A percentile compares a stretch with the other conserved stretches of the same genome.
Conservation (phyloP, 257 asterid genomes). For the Gentiana straminea region DNA sequence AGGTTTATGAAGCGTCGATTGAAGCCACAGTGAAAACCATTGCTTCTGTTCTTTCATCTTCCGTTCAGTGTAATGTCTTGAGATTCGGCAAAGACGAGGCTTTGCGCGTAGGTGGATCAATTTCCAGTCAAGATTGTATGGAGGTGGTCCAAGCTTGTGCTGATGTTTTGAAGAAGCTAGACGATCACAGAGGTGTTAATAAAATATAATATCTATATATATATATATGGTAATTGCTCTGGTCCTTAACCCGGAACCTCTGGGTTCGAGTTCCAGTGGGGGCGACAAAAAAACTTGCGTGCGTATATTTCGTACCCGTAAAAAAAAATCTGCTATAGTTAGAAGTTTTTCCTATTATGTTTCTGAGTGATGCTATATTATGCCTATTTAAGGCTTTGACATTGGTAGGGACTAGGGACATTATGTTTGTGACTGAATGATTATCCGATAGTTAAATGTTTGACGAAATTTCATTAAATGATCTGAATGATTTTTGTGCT, state of each 20-base stretch:
- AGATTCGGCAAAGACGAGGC: conserved; percentile 21
- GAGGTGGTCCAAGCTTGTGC: conserved; percentile 34
- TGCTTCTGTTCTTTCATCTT: conserved; percentile 46
- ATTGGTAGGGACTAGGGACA: too few relatives aligned
- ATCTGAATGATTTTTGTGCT: not conserved
- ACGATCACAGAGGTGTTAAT: conserved; percentile 31
- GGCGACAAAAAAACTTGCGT: too few relatives aligned
- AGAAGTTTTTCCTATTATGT: too few relatives aligned
- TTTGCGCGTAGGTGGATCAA: conserved; percentile 46
- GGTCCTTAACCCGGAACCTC: too few relatives aligned
- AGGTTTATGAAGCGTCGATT: conserved; percentile 49
- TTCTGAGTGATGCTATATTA: not conserved
- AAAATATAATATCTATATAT: too few relatives aligned
- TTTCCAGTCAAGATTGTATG: conserved; percentile 28
- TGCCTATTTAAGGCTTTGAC: not conserved
- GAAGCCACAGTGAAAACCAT: conserved; percentile 42
- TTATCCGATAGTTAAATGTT: not conserved
- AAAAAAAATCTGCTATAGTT: too few relatives aligned
- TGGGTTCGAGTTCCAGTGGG: too few relatives aligned
- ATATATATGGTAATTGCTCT: too few relatives aligned
- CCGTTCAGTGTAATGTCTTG: conserved; percentile 39
- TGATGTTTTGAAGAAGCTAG: conserved; percentile 31
- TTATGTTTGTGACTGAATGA: too few relatives aligned
- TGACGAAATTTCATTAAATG: not conserved
- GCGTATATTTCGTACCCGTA: too few relatives aligned